Evolutionary conservation across 768 basidiomycete genomes (phyloP), one percentile per base, ranked within the genome.

Genomic region (Daedalea quercina): DNA sequence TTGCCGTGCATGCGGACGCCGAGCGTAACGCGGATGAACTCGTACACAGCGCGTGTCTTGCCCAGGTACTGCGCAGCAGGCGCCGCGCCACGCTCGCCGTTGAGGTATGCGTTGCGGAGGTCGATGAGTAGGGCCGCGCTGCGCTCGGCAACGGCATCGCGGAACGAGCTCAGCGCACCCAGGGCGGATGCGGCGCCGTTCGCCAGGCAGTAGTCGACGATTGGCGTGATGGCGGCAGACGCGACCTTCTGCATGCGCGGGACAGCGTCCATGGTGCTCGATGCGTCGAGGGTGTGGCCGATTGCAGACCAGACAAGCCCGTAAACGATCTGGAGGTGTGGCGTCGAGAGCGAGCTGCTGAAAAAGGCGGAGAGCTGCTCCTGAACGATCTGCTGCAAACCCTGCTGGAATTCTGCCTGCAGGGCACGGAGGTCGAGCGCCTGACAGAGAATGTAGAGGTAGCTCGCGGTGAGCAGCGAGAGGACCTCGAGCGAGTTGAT

Each of bases 361-460:
- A 81, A 84, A 49, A 74, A 64, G 17, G 61, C 49, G 3, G 64
- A 57, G 59, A 88, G 69, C 60, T 84, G 78, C 49, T 80, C 73
- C 23, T 67, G 64, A 19, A 78, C 70, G 50, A 85, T 78, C 15
- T 65, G 62, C 51, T 70, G 59, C 15, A 86, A 67, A 22, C 74
- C 74, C 15, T 69, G 70, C 26, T 73, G 64, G 70, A 92, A 82
- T 54, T 88, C 85, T 52, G 70, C 63, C 60, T 90, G 85, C 52
- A 92, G 59, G 1, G 90, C 82, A 41, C 92, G 85, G 50, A 90
- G 75, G 64, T 94, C 92, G 52, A 93, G 72, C n/a, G 90, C 89
- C 76, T 93, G 90, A 66, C 87, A 86, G 35, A 86, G 75, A 45
- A 84, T 70, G 66, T 89, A 90, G 42, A 94, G 73, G 62, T 90